Conservation (phyloP, 73 alveolate genomes). For the Tetrahymena malaccensis region DNA sequence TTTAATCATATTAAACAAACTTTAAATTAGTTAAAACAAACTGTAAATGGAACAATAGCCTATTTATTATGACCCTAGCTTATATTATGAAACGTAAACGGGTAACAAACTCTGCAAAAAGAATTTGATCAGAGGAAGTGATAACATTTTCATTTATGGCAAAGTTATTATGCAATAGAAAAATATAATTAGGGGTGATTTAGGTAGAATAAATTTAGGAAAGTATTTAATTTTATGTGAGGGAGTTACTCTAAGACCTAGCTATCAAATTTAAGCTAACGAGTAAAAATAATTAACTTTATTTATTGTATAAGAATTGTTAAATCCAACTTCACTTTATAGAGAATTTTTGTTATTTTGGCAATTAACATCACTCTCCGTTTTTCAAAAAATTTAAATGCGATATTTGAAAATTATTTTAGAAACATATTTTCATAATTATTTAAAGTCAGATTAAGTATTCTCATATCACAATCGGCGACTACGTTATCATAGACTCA, state of each 20-base stretch:
- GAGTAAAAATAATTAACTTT: neutral
- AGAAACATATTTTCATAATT: neutral
- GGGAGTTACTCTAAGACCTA: constrained; percentile 53
- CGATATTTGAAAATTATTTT: neutral
- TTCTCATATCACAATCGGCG: constrained; percentile 46
- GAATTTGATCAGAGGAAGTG: neutral
- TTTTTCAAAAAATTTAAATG: neutral
- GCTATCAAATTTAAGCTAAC: constrained; percentile 9
- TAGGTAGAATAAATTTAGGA: constrained; percentile 56
- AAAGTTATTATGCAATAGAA: neutral
- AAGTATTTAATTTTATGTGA: constrained; percentile 51
- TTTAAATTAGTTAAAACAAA: neutral
- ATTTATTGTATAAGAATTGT: neutral
- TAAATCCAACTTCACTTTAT: too few species aligned
- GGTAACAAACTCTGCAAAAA: neutral
- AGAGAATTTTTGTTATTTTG: too few species aligned
- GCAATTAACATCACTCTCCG: neutral
- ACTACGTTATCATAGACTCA: constrained; percentile 58
- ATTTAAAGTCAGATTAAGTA: constrained; percentile 30
- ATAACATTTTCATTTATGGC: neutral
- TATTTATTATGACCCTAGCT: neutral
- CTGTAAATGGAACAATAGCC: neutral
- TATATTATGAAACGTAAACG: neutral
- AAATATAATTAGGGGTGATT: constrained; percentile 59
- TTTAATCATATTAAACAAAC: neutral